Conservation (phyloP, 148 eudicot species). For the Rhododendron henanense region DNA sequence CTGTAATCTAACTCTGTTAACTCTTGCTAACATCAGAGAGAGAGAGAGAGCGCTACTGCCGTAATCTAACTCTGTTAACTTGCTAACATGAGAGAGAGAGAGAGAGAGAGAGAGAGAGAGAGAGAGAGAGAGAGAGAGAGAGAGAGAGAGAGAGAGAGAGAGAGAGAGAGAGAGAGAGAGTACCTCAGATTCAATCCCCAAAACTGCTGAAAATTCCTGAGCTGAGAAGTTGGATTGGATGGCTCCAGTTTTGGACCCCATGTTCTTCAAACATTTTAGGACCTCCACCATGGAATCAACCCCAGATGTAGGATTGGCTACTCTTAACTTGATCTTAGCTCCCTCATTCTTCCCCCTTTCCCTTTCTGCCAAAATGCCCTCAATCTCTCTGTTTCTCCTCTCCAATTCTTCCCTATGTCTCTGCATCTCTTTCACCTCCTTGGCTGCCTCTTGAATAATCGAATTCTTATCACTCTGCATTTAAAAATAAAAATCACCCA, state of each 20-base stretch:
- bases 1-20: too few species aligned
- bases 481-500: not conserved
- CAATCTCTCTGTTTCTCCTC: slow-evolving; percentile 16
- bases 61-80: too few species aligned
- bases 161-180: too few species aligned
- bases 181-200: slow-evolving; percentile 33
- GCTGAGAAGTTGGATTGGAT: slow-evolving; percentile 24
- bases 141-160: too few species aligned
- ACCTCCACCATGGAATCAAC: slow-evolving; percentile 41
- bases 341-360: not conserved
- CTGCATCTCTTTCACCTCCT: slow-evolving; percentile 22
- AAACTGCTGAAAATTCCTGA: slow-evolving; percentile 26
- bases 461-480: slow-evolving; percentile 41
- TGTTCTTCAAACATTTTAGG: slow-evolving; percentile 26
- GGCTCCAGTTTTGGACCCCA: slow-evolving; percentile 18
- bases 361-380: slow-evolving; percentile 1
- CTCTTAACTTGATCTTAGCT: slow-evolving; percentile 26
- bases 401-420: slow-evolving; percentile 22
- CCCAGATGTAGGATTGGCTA: slow-evolving; percentile 32
- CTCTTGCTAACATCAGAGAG: too few species aligned
- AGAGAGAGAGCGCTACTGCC: too few species aligned
- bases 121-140: too few species aligned
- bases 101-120: too few species aligned
- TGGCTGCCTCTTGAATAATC: slow-evolving; percentile 27
- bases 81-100: too few species aligned